Conservation (phyloP, 176 grass and related monocot species). For the Oryza nivara region DNA sequence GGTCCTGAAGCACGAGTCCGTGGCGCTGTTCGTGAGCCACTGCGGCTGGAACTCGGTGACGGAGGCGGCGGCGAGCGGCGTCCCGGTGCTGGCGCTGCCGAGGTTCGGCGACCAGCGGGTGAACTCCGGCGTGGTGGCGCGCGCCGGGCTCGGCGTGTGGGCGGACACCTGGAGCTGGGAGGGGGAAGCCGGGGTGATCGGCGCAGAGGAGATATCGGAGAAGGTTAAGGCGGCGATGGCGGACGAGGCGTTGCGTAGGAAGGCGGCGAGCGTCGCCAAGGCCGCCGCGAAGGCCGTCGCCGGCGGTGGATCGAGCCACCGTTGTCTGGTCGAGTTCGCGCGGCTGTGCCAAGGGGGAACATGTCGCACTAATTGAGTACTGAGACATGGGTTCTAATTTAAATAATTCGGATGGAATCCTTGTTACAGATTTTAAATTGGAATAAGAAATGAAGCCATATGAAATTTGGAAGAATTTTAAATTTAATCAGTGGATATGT, state of each 20-base stretch:
- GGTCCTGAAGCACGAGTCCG: slow-evolving; percentile 50
- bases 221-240: slow-evolving; percentile 49
- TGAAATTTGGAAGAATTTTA: no score
- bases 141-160: slow-evolving; percentile 51
- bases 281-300: slow-evolving; percentile 21
- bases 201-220: slow-evolving; percentile 14
- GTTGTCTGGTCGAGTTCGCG: slow-evolving; percentile 41
- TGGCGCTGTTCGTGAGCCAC: slow-evolving; percentile 77
- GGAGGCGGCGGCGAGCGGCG: slow-evolving; percentile 54
- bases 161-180: slow-evolving; percentile 67
- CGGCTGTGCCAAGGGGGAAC: slow-evolving; percentile 1
- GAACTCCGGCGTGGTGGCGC: slow-evolving; percentile 49
- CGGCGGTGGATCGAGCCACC: slow-evolving; percentile 43
- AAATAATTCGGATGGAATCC: no score
- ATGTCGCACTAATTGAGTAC: no score
- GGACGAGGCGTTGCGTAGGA: not conserved
- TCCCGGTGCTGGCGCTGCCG: slow-evolving; percentile 70
- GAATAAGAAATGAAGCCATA: no score
- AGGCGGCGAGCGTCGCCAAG: slow-evolving; percentile 11
- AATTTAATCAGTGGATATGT: no score
- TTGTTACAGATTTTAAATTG: no score
- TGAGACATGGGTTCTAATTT: no score
- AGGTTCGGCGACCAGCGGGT: slow-evolving; percentile 66
- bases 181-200: slow-evolving; percentile 46
- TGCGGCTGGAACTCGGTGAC: slow-evolving; percentile 84